Evolutionary conservation across 2,329 filamentous ascomycete species (phyloP).

Genomic region (Botrytis fragariae): DNA sequence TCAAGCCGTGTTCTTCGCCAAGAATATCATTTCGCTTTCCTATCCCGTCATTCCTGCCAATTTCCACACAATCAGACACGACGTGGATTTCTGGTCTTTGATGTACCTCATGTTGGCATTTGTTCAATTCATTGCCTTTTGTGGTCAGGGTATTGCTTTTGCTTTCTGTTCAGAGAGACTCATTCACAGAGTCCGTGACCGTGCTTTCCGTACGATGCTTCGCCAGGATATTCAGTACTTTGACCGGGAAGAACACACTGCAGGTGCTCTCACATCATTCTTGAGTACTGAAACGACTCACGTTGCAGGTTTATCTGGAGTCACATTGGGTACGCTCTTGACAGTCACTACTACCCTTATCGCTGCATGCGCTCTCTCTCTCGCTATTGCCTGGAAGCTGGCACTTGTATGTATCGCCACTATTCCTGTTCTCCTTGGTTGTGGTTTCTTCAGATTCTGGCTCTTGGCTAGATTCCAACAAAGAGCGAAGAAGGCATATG

Average conservation of each 20-base stretch:
- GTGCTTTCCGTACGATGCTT: conserved; percentile 81
- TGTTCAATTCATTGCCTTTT: conserved; percentile 67
- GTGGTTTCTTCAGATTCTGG: conserved; percentile 86
- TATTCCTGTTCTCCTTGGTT: conserved; percentile 73
- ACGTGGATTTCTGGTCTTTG: conserved; percentile 80
- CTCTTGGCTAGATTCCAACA: conserved; percentile 76
- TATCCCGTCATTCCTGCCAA: conserved; percentile 35
- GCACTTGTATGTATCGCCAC: conserved; percentile 77
- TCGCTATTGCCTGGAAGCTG: conserved; percentile 85
- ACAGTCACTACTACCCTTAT: conserved; percentile 78
- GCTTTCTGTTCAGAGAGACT: conserved; percentile 84
- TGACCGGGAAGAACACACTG: conserved; percentile 83
- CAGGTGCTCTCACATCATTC: conserved; percentile 84
- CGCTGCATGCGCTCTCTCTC: conserved; percentile 65
- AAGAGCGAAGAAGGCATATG: conserved; percentile 76
- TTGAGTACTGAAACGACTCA: conserved; percentile 87
- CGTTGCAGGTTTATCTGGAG: conserved; percentile 81
- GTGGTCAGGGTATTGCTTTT: conserved; percentile 69
- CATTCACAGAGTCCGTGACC: conserved; percentile 77
- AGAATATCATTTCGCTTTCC: conserved; percentile 73
- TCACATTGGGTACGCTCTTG: conserved; percentile 81
- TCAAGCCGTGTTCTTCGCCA: conserved; percentile 81
- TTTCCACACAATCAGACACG: conserved; percentile 51
- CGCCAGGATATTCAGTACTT: conserved; percentile 93
- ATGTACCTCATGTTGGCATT: conserved; percentile 87